Conservation (phyloP, 2,329 filamentous ascomycete genomes). For the Diplocarpon rosae region DNA sequence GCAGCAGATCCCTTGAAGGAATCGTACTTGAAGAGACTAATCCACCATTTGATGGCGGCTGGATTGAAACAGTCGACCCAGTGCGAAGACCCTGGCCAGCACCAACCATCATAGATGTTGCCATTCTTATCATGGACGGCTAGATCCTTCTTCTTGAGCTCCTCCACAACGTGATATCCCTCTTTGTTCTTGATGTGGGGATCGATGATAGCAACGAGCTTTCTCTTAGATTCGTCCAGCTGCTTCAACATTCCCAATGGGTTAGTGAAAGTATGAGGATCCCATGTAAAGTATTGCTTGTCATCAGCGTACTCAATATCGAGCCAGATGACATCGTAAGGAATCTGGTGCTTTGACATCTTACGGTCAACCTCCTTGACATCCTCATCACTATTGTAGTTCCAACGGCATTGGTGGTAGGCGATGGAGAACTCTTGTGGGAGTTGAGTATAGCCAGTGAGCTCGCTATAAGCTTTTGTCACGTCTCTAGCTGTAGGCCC, state of each 20-base stretch:
- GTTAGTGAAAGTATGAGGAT: slow-evolving; percentile 76
- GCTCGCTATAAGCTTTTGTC: slow-evolving; percentile 70
- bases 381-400: slow-evolving; percentile 94
- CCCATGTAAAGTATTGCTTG: slow-evolving; percentile 98
- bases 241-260: slow-evolving; percentile 82
- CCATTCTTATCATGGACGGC: slow-evolving; percentile 85
- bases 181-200: slow-evolving; percentile 93
- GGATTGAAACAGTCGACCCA: slow-evolving; percentile 97
- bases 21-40: slow-evolving; percentile 74
- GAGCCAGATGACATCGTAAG: slow-evolving; percentile 98
- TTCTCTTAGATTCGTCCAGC: slow-evolving; percentile 72
- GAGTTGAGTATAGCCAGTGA: slow-evolving; percentile 84
- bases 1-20: slow-evolving; percentile 74
- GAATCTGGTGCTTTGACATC: slow-evolving; percentile 90
- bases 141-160: slow-evolving; percentile 74
- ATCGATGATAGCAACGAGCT: slow-evolving; percentile 90
- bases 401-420: slow-evolving; percentile 98
- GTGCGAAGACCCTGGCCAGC: slow-evolving; percentile 93
- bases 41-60: slow-evolving; percentile 88
- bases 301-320: slow-evolving; percentile 96
- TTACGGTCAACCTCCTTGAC: slow-evolving; percentile 93
- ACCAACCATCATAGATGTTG: slow-evolving; percentile 89
- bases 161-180: slow-evolving; percentile 64
- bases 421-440: slow-evolving; percentile 86
- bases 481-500: slow-evolving; percentile 79